Evolutionary conservation across 192 early-diverging fungal species (phyloP), one percentile per base, ranked within the genome.

Genomic region (Obelidium mucronatum): DNA sequence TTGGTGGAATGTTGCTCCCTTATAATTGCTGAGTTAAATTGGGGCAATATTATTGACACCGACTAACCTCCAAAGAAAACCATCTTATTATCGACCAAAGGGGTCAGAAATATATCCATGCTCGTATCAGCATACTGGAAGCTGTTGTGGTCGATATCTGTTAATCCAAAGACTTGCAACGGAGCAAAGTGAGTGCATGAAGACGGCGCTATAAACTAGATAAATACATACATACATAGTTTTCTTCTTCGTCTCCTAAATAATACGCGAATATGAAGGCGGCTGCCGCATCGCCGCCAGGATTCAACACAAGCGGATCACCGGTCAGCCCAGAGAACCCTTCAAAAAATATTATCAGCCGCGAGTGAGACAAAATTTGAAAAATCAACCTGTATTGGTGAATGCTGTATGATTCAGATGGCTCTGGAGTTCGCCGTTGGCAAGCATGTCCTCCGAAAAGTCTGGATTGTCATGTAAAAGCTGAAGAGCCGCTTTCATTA

Each of bases 31-130:
- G n/a, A n/a, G n/a, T n/a, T n/a, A n/a, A n/a, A n/a, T n/a, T n/a
- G n/a, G n/a, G n/a, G n/a, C n/a, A n/a, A n/a, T n/a, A n/a, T n/a
- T n/a, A n/a, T n/a, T n/a, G n/a, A n/a, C n/a, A n/a, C n/a, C n/a
- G n/a, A n/a, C n/a, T n/a, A n/a, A n/a, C n/a, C n/a, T n/a, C 26
- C 56, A 59, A 59, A 59, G 56, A 59, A 59, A 59, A 24, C 24
- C 6, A 24, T 11, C 24, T n/a, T 5, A 24, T 11, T 59, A 31
- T n/a, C 56, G 6, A 24, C 6, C 6, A 11, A 11, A 19, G 8
- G n/a, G 11, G 24, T 24, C 6, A 30, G 6, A 59, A 30, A 22
- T 11, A 24, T 19, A 22, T n/a, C 6, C 1, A n/a, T 24, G 26
- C 56, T 59, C 17, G 24, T 6, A 30, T n/a, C 26, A 1, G 56